phyloP scores from a whole-genome alignment of 345 rosid genomes.

The Populus ilicifolia region DNA sequence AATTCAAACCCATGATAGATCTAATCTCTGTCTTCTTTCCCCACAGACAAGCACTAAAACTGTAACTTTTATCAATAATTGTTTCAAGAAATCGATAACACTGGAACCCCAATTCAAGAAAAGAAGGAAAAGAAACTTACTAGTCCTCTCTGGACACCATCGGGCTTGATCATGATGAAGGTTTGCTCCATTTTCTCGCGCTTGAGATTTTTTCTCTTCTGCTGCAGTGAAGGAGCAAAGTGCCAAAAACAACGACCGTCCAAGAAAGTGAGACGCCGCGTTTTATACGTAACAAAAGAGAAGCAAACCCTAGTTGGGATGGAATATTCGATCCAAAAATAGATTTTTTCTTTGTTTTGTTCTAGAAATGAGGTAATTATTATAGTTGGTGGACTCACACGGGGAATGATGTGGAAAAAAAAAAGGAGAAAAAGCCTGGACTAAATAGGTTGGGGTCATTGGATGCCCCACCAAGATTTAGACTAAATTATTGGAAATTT shows the following conservation, averaged over 20 bases:
- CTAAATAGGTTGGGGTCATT: too few species aligned
- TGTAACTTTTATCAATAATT: too few species aligned
- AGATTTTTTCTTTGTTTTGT: not conserved
- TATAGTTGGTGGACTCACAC: not conserved
- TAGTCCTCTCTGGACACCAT: conserved; percentile 92
- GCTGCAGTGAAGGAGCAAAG: too few species aligned
- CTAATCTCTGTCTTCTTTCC: not conserved
- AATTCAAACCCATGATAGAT: not conserved
- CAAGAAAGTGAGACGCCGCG: not conserved
- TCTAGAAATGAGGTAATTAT: not conserved
- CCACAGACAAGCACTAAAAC: not conserved
- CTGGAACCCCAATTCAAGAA: not conserved
- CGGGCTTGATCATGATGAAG: conserved; percentile 98
- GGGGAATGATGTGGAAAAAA: too few species aligned
- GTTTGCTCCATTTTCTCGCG: conserved; percentile 64
- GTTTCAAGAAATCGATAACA: not conserved
- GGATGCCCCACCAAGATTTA: too few species aligned
- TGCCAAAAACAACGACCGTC: not conserved
- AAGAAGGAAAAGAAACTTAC: conserved; percentile 30
- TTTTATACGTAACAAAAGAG: not conserved
- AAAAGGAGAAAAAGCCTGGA: too few species aligned
- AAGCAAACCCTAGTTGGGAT: not conserved
- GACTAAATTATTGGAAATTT: too few species aligned
- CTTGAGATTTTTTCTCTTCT: not conserved
- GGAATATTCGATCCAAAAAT: not conserved